phyloP scores from a whole-genome alignment of 2,329 filamentous ascomycete species.

The Talaromyces sp. region DNA sequence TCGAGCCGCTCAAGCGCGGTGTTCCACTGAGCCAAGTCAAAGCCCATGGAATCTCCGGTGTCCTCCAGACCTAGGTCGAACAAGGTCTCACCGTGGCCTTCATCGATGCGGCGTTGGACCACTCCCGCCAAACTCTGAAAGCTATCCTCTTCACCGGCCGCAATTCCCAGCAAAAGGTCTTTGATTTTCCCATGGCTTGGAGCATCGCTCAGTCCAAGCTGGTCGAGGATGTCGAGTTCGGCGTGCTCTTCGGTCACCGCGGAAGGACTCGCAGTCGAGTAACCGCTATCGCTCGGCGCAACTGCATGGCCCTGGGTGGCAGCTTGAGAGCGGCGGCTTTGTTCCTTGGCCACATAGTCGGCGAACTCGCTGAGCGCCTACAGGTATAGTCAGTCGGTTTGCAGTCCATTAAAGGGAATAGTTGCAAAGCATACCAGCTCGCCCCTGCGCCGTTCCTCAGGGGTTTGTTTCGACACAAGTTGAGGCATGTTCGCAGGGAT shows the following conservation, averaged over 20 bases:
- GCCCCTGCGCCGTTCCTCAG: slow-evolving; percentile 77
- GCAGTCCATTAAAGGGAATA: neutral
- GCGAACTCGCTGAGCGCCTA: slow-evolving; percentile 90
- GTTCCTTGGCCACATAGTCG: slow-evolving; percentile 94
- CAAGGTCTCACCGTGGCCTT: slow-evolving; percentile 82
- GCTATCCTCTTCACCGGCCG: slow-evolving; percentile 51
- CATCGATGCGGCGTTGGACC: slow-evolving; percentile 64
- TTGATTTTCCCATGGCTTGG: slow-evolving; percentile 63
- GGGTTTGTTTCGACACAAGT: slow-evolving; percentile 53
- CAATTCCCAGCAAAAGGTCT: slow-evolving; percentile 62
- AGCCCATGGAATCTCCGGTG: slow-evolving; percentile 76
- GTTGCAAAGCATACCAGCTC: slow-evolving; percentile 64
- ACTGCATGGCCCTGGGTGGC: slow-evolving; percentile 27
- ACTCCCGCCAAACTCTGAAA: slow-evolving; percentile 60
- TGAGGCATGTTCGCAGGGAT: slow-evolving; percentile 27
- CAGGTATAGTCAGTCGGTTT: neutral
- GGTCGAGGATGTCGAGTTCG: slow-evolving; percentile 86
- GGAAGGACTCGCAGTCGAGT: slow-evolving; percentile 31
- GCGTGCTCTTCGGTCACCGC: slow-evolving; percentile 63
- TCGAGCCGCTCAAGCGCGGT: slow-evolving; percentile 62
- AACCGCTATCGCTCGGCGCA: slow-evolving; percentile 37
- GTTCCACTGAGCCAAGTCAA: slow-evolving; percentile 71
- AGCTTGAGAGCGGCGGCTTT: slow-evolving; percentile 49
- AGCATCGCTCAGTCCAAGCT: slow-evolving; percentile 66
- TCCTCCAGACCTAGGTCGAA: slow-evolving; percentile 92